A percentile compares a stretch with the other conserved stretches of the same genome.
phyloP scores from a whole-genome alignment of 2,329 filamentous ascomycete species.

The Orbilia blumenaviensis region DNA sequence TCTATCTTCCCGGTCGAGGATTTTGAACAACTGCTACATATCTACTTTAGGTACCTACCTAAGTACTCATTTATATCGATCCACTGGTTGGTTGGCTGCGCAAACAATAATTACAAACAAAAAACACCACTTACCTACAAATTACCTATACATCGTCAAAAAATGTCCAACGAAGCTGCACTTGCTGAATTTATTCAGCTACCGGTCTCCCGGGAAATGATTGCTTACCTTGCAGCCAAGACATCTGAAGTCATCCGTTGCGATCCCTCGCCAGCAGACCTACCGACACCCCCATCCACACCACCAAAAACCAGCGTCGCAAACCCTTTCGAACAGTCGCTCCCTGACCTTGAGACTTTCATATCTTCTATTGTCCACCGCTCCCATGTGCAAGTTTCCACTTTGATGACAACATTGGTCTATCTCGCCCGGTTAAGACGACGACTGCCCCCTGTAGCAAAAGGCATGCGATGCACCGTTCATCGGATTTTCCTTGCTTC shows the following conservation, averaged over 20 bases:
- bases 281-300: constrained; percentile 64
- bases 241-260: constrained; percentile 82
- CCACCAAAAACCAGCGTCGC: constrained; percentile 63
- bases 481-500: constrained; percentile 96
- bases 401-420: constrained; percentile 94
- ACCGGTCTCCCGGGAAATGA: constrained; percentile 79
- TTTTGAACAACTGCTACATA: neutral
- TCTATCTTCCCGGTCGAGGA: constrained; percentile 40
- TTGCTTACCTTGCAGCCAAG: constrained; percentile 77
- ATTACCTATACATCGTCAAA: neutral
- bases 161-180: constrained; percentile 71
- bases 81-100: constrained; percentile 38
- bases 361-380: constrained; percentile 89
- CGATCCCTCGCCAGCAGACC: constrained; percentile 66
- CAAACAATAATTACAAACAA: neutral
- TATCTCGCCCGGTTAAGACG: constrained; percentile 86
- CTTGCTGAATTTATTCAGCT: constrained; percentile 82
- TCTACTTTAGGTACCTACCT: too few relatives aligned
- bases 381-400: constrained; percentile 96
- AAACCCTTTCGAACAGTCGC: constrained; percentile 63
- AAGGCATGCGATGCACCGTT: constrained; percentile 93
- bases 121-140: neutral
- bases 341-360: constrained; percentile 88
- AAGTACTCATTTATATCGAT: too few relatives aligned
- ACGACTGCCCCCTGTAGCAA: constrained; percentile 89